Evolutionary conservation across 257 asterid genomes (phyloP), one percentile per base, ranked within the genome.

Genomic region (Avicennia marina): DNA sequence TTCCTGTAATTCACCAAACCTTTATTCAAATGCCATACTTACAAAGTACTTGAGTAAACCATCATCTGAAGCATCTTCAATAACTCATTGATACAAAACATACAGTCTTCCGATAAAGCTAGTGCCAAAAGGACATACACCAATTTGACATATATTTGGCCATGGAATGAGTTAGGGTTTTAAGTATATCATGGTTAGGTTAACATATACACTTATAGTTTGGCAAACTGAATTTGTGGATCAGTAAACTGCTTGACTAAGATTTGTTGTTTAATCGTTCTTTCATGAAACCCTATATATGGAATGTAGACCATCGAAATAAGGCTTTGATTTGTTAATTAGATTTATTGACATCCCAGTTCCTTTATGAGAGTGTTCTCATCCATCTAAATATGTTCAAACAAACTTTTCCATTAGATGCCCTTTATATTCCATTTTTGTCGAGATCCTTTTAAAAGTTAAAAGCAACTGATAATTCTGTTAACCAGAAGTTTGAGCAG

Each of bases 31-130:
- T 45, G 33, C 15, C 63, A 17, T 19, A 6, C 12, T 22, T 12
- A 41, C 13, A 39, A 4, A 12, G 26, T 43, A 32, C 26, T 20
- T 53, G 3, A 18, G 27, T 7, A 33, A 44, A 29, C 38, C 10
- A n/a, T 50, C 60, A 33, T 58, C 49, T 41, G 26, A 33, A 38
- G 39, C 52, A 50, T 27, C 27, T 57, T 48, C 41, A 5, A 42
- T 49, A 40, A 24, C 29, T 32, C 27, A 56, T 17, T 12, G 38
- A n/a, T n/a, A n/a, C n/a, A n/a, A n/a, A n/a, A n/a, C n/a, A n/a
- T n/a, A n/a, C n/a, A n/a, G n/a, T n/a, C n/a, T n/a, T n/a, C 36
- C 12, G 24, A 42, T 13, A 42, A 19, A 53, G 38, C 27, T 1
- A 42, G 42, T n/a, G 12, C 19, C 51, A 7, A 32, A 4, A n/a